Percentiles rank a stretch among this genome's conserved stretches.
phyloP scores from a whole-genome alignment of 176 grass and related monocot species.

The Cenchrus americanus region DNA sequence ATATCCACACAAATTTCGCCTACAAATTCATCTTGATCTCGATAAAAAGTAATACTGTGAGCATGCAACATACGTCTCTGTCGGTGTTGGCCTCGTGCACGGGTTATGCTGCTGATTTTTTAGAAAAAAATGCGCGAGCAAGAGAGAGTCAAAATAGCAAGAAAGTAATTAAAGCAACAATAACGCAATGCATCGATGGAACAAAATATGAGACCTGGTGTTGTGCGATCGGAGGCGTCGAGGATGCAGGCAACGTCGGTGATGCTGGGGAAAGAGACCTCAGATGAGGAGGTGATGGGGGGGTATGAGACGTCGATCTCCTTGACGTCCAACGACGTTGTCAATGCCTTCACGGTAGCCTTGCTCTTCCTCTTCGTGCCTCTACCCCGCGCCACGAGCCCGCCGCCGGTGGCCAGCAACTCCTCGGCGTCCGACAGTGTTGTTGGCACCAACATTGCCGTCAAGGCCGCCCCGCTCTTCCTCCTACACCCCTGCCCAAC shows the following conservation, averaged over 20 bases:
- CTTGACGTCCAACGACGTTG: conserved; percentile 1
- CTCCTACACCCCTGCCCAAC: too few relatives aligned
- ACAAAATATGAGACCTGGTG: conserved; percentile 1
- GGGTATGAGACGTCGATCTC: conserved; percentile 55
- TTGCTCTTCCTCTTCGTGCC: conserved; percentile 2
- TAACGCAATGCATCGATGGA: not conserved
- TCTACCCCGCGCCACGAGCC: not conserved
- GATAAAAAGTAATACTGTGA: not conserved
- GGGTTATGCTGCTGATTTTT: conserved; percentile 16
- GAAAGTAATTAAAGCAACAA: not conserved
- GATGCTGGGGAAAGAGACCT: conserved; percentile 39
- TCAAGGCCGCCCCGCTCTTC: not conserved
- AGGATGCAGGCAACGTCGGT: conserved; percentile 39
- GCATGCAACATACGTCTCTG: not conserved
- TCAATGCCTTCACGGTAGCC: not conserved
- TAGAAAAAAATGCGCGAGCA: not conserved
- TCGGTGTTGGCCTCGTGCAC: conserved; percentile 13
- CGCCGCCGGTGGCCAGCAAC: not conserved
- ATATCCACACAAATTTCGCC: not conserved
- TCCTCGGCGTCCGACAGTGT: conserved; percentile 30
- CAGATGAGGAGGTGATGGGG: conserved; percentile 42
- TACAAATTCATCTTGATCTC: not conserved
- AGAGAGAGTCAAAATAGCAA: not conserved
- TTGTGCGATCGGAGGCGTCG: conserved; percentile 28
- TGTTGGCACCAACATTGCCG: conserved; percentile 4